Base-by-base conservation (phyloP, 169 alveolate genomes). In the Plasmodium billcollinsi region DNA sequence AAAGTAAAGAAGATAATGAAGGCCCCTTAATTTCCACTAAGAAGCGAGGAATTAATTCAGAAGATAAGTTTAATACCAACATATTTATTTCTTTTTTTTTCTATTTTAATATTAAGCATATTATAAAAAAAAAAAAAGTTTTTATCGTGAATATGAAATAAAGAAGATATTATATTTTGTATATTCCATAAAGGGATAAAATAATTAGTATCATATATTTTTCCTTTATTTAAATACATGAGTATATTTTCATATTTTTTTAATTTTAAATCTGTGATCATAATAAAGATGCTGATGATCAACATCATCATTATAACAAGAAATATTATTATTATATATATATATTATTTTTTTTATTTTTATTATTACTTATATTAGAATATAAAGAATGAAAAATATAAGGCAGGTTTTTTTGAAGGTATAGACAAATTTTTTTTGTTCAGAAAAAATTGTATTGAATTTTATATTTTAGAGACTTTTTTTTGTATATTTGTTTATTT, bases 171-270 rank as follows among this genome's bases (percentile, higher is more conserved):
- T 45, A 65, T 65, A 20, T 78, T 47, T 3, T 18, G 49, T 47
- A 78, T 65, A 43, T 78, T 33, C 56, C 78, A 47, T 20, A 76
- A 18, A 18, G 89, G 78, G 26, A 78, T 63, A 45, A 21, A 2
- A 45, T 65, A 78, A 52, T 78, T 71, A 33, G 59, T 49, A 43
- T 78, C 74, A 45, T 78, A 78, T 18, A 78, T 66, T 39, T 70
- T 21, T 50, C 12, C 66, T 24, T 50, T 26, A 52, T 29, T 78
- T 59, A 78, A 61, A 39, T 70, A 59, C 14, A 66, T 65, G 52
- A 78, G 66, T 78, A 78, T 66, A 29, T 63, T 63, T 65, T 66
- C 76, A 78, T 78, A 78, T 66, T 78, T 78, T 18, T 78, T 78
- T n/a, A 8, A 76, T 49, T 29, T 76, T 78, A 78, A 65, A 78